phyloP scores from a whole-genome alignment of 2,329 filamentous ascomycete species.

The Claviceps pazoutovae region DNA sequence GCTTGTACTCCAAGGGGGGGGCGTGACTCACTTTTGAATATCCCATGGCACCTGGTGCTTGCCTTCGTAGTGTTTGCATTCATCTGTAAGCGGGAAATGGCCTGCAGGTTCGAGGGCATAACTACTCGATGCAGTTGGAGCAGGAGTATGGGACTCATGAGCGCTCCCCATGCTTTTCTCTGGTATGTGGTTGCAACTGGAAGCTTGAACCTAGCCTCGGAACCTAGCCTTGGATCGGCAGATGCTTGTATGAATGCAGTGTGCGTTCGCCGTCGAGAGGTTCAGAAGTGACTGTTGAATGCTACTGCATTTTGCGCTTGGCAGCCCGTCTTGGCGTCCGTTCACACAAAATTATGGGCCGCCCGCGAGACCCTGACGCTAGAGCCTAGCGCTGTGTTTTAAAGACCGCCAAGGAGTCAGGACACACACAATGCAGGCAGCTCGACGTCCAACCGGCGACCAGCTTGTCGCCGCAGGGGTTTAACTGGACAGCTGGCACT shows the following conservation, averaged over 20 bases:
- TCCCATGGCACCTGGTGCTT: conserved; percentile 63
- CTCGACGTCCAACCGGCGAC: too few relatives aligned
- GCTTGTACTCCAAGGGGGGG: neutral
- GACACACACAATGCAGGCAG: too few relatives aligned
- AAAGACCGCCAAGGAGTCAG: too few relatives aligned
- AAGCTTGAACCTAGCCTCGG: too few relatives aligned
- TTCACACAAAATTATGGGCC: neutral
- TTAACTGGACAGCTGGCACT: too few relatives aligned
- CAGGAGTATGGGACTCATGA: conserved; percentile 5
- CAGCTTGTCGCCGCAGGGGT: too few relatives aligned
- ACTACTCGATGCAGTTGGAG: conserved; percentile 5
- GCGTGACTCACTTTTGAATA: conserved; percentile 59
- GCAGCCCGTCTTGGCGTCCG: neutral
- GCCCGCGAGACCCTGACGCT: neutral
- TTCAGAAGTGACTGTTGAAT: too few relatives aligned
- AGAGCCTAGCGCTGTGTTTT: neutral
- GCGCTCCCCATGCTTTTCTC: conserved; percentile 7
- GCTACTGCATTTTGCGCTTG: too few relatives aligned
- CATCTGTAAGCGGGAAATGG: conserved; percentile 39
- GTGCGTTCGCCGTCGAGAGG: too few relatives aligned
- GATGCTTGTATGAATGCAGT: too few relatives aligned
- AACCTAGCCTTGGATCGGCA: too few relatives aligned
- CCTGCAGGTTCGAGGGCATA: conserved; percentile 27
- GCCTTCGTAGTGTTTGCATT: conserved; percentile 62
- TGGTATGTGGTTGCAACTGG: neutral